Evolutionary conservation across 768 basidiomycete species (phyloP), one percentile per base, ranked within the genome.

Genomic region (Piloderma croceum): DNA sequence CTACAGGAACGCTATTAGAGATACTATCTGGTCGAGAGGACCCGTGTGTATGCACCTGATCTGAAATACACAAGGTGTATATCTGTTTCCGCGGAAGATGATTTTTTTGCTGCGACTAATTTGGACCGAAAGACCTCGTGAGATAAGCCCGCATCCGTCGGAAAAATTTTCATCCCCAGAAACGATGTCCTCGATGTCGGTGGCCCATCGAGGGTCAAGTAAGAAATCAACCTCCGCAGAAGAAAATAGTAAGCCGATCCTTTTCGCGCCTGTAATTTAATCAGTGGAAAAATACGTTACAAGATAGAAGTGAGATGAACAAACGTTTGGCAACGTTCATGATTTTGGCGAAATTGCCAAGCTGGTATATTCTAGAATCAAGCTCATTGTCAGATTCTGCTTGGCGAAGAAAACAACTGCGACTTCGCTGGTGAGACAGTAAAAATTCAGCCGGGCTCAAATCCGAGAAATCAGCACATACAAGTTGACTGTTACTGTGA

Each of bases 401-500:
- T 45, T 70, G 59, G 1, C 79, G 68, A 41, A 83, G 60, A 45
- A 79, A 83, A 48, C 80, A 84, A 20, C 79, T 80, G 15, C 79
- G 65, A 19, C 75, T 70, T 31, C 80, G 64, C 80, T 82, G 34
- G 20, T 12, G 7, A 33, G 25, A 27, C 15, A 31, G 48, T 5
- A 47, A 33, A 39, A 36, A 32, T n/a, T n/a, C n/a, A n/a, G n/a
- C n/a, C n/a, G n/a, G 20, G 9, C 13, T 12, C 6, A 17, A 21
- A 37, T 24, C 2, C 4, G 1, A 31, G 9, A 20, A 31, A 3
- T 9, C 9, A 22, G n/a, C 6, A 58, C 67, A 9, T 45, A 80
- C 79, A 53, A 83, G 49, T 46, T 84, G 81, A 44, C 79, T 83
- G 51, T 83, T 81, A 31, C 81, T 81, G 43, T 84, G 81, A 41